Percentiles rank a stretch among this genome's conserved stretches.
phyloP scores from a whole-genome alignment of 1,284 basidiomycete species.

The Trametes versicolor region DNA sequence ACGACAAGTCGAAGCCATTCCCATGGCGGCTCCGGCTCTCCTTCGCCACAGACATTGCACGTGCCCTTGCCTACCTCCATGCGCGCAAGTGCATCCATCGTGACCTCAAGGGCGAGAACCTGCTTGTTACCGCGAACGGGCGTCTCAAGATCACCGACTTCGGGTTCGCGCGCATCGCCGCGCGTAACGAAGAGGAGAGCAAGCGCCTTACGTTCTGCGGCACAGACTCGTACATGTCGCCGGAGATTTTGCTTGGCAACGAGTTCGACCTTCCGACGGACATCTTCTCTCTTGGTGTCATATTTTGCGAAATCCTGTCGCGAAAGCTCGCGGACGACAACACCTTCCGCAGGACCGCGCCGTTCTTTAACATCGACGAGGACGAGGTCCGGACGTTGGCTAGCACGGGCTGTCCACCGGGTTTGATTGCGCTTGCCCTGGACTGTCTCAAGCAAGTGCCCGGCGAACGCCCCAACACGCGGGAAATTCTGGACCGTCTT shows the following conservation, averaged over 20 bases:
- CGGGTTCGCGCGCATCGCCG: slow-evolving; percentile 93
- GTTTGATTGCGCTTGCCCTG: slow-evolving; percentile 81
- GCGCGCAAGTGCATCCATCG: slow-evolving; percentile 89
- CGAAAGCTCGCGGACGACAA: slow-evolving; percentile 86
- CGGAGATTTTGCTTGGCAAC: slow-evolving; percentile 92
- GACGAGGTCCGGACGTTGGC: slow-evolving; percentile 79
- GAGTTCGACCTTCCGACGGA: slow-evolving; percentile 95
- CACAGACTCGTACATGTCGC: slow-evolving; percentile 94
- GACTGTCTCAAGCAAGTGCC: slow-evolving; percentile 84
- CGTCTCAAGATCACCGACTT: slow-evolving; percentile 98
- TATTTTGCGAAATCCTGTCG: slow-evolving; percentile 92
- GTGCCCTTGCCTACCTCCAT: slow-evolving; percentile 97
- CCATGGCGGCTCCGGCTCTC: slow-evolving; percentile 93
- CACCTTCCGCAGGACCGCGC: slow-evolving; percentile 83
- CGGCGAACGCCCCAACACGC: slow-evolving; percentile 76
- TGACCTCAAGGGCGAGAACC: slow-evolving; percentile 97
- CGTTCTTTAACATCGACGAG: slow-evolving; percentile 81
- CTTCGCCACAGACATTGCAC: slow-evolving; percentile 93
- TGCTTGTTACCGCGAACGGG: slow-evolving; percentile 93
- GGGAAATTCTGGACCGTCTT: slow-evolving; percentile 79
- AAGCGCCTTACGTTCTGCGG: slow-evolving; percentile 96
- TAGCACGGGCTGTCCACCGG: slow-evolving; percentile 81
- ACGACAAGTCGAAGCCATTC: slow-evolving; percentile 81
- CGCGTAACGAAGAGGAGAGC: slow-evolving; percentile 90
- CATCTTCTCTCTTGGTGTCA: slow-evolving; percentile 94